These are phyloP conservation scores for Hevea brasiliensis DNA, from an alignment of 345 rosid genomes.

Conservation along the genomic window DNA sequence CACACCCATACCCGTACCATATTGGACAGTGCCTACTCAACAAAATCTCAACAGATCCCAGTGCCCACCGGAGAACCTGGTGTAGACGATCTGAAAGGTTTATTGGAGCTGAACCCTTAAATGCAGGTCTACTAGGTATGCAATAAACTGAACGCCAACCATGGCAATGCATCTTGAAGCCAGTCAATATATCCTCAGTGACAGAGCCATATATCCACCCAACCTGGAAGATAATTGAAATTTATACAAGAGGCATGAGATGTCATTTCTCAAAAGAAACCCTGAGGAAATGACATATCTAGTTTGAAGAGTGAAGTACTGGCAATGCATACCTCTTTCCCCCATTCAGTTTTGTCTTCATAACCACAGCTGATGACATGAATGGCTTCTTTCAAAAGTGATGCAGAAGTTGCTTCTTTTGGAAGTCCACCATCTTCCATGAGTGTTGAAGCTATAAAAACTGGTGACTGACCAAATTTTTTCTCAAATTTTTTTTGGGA, in stretches of 20 bases:
- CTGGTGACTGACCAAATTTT: constrained; percentile 59
- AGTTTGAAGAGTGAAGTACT: neutral
- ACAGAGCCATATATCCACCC: constrained; percentile 86
- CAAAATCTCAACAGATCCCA: constrained; percentile 72
- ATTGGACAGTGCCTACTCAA: constrained; percentile 72
- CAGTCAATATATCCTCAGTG: constrained; percentile 69
- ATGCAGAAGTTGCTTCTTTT: constrained; percentile 45
- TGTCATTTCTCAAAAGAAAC: neutral
- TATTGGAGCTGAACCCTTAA: constrained; percentile 73
- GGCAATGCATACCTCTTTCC: constrained; percentile 49
- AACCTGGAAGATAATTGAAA: constrained; percentile 31
- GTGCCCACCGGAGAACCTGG: constrained; percentile 75
- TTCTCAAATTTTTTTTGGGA: constrained; percentile 55
- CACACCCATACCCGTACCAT: constrained; percentile 72
- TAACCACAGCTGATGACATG: constrained; percentile 72
- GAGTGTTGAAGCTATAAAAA: constrained; percentile 48
- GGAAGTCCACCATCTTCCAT: constrained; percentile 60
- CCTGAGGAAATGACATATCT: neutral
- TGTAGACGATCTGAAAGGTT: constrained; percentile 75
- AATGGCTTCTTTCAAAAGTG: constrained; percentile 69
- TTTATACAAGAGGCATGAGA: neutral
- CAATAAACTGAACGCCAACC: constrained; percentile 81
- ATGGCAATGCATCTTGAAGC: constrained; percentile 77
- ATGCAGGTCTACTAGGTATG: constrained; percentile 57
- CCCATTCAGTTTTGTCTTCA: constrained; percentile 77